Conservation (phyloP, 345 rosid species). For the Litchi chinensis region DNA sequence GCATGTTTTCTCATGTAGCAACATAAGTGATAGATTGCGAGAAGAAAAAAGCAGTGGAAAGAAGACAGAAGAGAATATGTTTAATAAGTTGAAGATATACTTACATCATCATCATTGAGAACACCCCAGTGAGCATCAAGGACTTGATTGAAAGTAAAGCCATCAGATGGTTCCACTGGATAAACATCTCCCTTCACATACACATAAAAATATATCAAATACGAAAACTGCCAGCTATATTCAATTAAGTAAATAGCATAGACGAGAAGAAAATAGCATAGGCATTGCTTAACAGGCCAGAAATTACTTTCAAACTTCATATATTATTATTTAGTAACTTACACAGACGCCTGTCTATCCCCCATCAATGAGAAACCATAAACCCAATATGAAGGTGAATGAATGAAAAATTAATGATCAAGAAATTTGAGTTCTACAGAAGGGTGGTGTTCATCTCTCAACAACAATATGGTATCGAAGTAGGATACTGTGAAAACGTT, state of each 20-base stretch:
- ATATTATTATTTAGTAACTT: neutral
- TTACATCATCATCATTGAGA: conserved; percentile 69
- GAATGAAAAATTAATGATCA: too few species aligned
- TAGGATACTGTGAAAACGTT: too few species aligned
- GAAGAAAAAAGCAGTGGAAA: neutral
- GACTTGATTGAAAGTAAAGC: conserved; percentile 46
- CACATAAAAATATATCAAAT: conserved; percentile 15
- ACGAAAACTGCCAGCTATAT: neutral
- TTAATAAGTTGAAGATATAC: conserved; percentile 23
- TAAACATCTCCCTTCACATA: conserved; percentile 73
- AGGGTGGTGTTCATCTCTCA: too few species aligned
- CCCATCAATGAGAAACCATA: too few species aligned
- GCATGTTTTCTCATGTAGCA: neutral
- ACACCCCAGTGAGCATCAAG: conserved; percentile 94
- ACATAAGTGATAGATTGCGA: neutral
- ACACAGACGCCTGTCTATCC: too few species aligned
- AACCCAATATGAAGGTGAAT: too few species aligned
- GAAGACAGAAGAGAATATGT: neutral
- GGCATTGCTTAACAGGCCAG: neutral
- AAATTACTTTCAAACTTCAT: conserved; percentile 3
- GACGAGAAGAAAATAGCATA: neutral
- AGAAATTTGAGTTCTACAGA: too few species aligned
- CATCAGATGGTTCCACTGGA: conserved; percentile 66
- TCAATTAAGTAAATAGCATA: neutral
- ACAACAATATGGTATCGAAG: too few species aligned